Evolutionary conservation across 208 protist genomes (phyloP).

Genomic region (Crithidia sp.): DNA sequence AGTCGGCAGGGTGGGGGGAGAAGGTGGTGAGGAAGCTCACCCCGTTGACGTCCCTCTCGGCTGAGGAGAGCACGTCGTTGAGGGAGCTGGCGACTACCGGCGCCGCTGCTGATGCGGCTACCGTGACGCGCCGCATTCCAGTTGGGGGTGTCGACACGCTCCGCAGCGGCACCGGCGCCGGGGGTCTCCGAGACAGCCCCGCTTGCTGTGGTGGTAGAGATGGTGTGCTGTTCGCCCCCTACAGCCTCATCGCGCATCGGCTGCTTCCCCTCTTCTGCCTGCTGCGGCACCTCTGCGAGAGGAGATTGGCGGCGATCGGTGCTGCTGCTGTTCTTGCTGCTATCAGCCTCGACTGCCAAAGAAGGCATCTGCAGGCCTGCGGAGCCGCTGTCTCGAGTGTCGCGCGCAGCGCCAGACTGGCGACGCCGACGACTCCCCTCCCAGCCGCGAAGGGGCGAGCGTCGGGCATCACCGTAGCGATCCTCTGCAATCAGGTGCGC

Average conservation of each 20-base stretch:
- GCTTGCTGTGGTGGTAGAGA: too few species aligned
- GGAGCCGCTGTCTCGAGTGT: background rate
- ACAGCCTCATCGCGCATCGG: too few species aligned
- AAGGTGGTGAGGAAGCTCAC: background rate
- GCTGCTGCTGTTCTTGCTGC: background rate
- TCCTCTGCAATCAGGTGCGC: background rate
- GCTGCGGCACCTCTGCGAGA: too few species aligned
- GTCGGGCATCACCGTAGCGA: background rate
- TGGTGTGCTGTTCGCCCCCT: too few species aligned
- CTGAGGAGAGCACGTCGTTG: background rate
- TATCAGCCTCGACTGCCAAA: too few species aligned
- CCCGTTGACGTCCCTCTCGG: conserved; percentile 5
- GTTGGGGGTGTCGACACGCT: background rate
- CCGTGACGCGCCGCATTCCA: too few species aligned
- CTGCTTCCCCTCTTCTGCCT: too few species aligned
- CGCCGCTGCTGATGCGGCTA: background rate
- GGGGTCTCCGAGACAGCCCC: too few species aligned
- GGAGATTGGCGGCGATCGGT: background rate
- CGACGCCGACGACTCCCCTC: background rate
- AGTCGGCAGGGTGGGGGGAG: background rate
- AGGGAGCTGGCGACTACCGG: background rate
- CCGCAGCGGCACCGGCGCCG: background rate
- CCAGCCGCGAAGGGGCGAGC: background rate
- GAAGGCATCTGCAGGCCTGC: background rate
- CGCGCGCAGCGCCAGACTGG: too few species aligned